Conservation (phyloP, 2,329 filamentous ascomycete genomes). For the Teratosphaeria zuluensis region DNA sequence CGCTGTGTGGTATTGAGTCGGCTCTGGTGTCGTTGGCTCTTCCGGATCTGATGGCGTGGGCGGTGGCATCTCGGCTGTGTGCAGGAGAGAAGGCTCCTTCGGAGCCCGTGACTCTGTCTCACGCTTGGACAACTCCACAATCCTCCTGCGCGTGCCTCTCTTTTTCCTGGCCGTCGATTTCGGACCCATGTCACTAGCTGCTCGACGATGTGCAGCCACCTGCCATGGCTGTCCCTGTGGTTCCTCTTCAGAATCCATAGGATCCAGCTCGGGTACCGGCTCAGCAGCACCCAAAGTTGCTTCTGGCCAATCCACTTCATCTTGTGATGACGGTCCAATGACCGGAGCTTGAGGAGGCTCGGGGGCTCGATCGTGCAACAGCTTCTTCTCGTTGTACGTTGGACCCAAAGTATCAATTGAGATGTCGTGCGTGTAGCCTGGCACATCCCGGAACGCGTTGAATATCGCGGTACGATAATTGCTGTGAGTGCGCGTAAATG, state of each 20-base stretch:
- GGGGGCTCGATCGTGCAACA: constrained; percentile 70
- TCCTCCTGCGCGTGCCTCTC: constrained; percentile 46
- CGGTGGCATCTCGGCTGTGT: constrained; percentile 18
- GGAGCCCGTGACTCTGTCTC: neutral
- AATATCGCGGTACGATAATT: constrained; percentile 85
- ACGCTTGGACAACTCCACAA: constrained; percentile 46
- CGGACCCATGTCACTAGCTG: constrained; percentile 22
- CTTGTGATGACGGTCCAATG: constrained; percentile 58
- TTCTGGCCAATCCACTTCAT: constrained; percentile 38
- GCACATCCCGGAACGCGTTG: constrained; percentile 85
- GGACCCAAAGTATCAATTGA: constrained; percentile 78
- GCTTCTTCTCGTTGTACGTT: constrained; percentile 74
- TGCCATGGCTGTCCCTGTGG: constrained; percentile 3
- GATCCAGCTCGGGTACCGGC: constrained; percentile 1
- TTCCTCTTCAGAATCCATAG: neutral
- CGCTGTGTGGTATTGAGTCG: constrained; percentile 14
- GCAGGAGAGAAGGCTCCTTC: constrained; percentile 14
- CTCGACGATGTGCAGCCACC: constrained; percentile 14
- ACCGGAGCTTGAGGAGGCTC: constrained; percentile 69
- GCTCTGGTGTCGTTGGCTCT: constrained; percentile 16
- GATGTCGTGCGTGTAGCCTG: constrained; percentile 84
- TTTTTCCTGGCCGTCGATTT: constrained; percentile 41
- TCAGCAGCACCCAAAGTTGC: constrained; percentile 2
- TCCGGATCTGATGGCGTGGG: constrained; percentile 8
- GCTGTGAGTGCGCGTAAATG: constrained; percentile 77